Base-by-base conservation (phyloP, 495 filamentous ascomycete genomes). In the Annulohypoxylon stygium region DNA sequence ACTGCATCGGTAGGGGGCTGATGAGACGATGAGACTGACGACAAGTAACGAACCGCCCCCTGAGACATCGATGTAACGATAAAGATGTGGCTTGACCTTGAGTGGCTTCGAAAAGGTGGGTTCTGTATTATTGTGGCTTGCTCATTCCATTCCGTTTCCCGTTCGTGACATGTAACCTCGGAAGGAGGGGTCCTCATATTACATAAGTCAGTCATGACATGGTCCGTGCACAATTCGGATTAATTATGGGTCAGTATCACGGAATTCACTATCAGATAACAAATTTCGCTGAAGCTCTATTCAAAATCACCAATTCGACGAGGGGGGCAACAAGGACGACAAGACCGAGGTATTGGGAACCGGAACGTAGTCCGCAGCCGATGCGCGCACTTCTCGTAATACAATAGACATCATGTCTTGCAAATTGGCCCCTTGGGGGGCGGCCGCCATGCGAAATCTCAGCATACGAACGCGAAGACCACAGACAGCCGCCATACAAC, bases 371-470 rank as follows among this genome's bases (percentile, higher is more conserved):
- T 26, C 26, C 7, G 9, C 7, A 37, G 20, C 41, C 12, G 61
- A 75, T 75, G 67, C 55, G 57, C 36, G 37, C 55, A 70, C 25
- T 37, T 20, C 36, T n/a, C 43, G 30, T 65, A 14, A 33, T 33
- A 5, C 7, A 61, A 74, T 59, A 47, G 73, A 71, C 63, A 76
- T 53, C 61, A 89, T 89, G 87, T 82, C 85, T 72, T 83, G 86
- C 71, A 80, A 83, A 76, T 76, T 87, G 74, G 85, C 82, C 61
- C 64, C 86, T 47, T 80, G 78, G 78, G 68, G 82, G 36, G 80
- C 78, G 26, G 78, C 81, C 36, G 81, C 80, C 47, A 77, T 82
- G 75, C 82, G 85, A 50, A 79, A 80, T 41, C 81, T 88, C 33
- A 80, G 81, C 59, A 65, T 86, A 51, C 81, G 83, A 41, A 62